Evolutionary conservation across 1,284 basidiomycete genomes (phyloP).

Genomic region (Stereum hirsutum): DNA sequence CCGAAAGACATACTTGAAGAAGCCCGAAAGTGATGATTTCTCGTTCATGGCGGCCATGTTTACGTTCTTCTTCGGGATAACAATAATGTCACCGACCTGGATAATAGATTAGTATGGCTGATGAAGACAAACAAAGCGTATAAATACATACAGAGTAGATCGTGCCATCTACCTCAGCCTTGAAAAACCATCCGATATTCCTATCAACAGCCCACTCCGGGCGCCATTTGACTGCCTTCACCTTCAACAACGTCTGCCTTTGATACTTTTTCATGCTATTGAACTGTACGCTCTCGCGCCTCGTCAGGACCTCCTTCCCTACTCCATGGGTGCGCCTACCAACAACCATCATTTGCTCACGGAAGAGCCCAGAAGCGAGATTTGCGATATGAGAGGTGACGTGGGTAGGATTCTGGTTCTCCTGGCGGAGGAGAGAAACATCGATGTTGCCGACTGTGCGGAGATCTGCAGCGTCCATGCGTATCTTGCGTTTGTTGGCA

Average conservation of each 20-base stretch:
- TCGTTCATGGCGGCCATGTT: slow-evolving; percentile 20
- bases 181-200: slow-evolving; percentile 15
- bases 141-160: slow-evolving; percentile 16
- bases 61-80: slow-evolving; percentile 19
- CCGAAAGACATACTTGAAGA: slow-evolving; percentile 4
- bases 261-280: neutral
- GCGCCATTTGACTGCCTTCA: neutral
- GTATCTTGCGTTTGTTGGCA: neutral
- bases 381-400: slow-evolving; percentile 49
- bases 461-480: neutral
- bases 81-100: neutral
- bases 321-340: slow-evolving; percentile 19
- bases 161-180: slow-evolving; percentile 26
- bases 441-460: slow-evolving; percentile 34
- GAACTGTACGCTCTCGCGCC: neutral
- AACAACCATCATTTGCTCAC: slow-evolving; percentile 41
- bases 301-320: neutral
- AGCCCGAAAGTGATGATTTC: slow-evolving; percentile 57
- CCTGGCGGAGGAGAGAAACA: slow-evolving; percentile 38
- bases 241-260: neutral
- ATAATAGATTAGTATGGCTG: neutral
- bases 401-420: slow-evolving; percentile 45
- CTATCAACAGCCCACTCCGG: slow-evolving; percentile 4
- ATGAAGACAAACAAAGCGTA: neutral
- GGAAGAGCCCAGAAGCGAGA: slow-evolving; percentile 40